Percentiles rank a stretch among this genome's conserved stretches.
phyloP scores from a whole-genome alignment of 371 early-diverging fungal species.

The Apophysomyces elegans region DNA sequence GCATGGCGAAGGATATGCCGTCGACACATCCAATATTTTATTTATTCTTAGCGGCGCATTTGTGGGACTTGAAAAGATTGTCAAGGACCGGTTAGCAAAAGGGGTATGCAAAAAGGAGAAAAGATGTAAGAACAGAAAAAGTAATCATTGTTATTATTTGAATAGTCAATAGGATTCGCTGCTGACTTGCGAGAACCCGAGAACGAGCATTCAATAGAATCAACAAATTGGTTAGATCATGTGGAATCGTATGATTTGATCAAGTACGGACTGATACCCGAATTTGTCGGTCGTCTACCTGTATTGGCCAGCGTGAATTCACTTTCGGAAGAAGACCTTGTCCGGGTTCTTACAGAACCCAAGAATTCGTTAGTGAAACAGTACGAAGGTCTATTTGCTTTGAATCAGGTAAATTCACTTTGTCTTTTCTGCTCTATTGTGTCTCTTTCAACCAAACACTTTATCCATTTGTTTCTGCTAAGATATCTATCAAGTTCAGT shows the following conservation, averaged over 20 bases:
- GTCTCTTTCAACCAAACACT: too few species aligned
- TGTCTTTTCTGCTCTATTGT: neutral
- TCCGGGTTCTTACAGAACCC: conserved; percentile 76
- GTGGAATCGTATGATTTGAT: conserved; percentile 79
- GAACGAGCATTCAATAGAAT: neutral
- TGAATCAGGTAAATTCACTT: conserved; percentile 48
- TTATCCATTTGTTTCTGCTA: neutral
- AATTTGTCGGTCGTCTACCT: conserved; percentile 84
- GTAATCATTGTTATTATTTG: neutral
- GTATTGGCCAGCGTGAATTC: conserved; percentile 72
- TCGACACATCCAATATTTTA: conserved; percentile 86
- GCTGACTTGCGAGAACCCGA: conserved; percentile 25
- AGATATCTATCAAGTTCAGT: conserved; percentile 68
- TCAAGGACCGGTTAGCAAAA: conserved; percentile 70
- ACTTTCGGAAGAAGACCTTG: conserved; percentile 63
- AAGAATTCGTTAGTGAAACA: conserved; percentile 79
- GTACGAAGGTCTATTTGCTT: conserved; percentile 68
- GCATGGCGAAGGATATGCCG: conserved; percentile 69
- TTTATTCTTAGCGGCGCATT: conserved; percentile 87
- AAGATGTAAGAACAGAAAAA: neutral
- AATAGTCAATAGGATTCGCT: conserved; percentile 64
- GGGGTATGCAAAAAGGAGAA: conserved; percentile 29
- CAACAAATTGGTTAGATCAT: conserved; percentile 47
- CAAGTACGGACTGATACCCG: conserved; percentile 83
- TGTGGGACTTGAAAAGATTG: conserved; percentile 78